Conservation (phyloP, 768 basidiomycete genomes). For the Coprinellus micaceus region DNA sequence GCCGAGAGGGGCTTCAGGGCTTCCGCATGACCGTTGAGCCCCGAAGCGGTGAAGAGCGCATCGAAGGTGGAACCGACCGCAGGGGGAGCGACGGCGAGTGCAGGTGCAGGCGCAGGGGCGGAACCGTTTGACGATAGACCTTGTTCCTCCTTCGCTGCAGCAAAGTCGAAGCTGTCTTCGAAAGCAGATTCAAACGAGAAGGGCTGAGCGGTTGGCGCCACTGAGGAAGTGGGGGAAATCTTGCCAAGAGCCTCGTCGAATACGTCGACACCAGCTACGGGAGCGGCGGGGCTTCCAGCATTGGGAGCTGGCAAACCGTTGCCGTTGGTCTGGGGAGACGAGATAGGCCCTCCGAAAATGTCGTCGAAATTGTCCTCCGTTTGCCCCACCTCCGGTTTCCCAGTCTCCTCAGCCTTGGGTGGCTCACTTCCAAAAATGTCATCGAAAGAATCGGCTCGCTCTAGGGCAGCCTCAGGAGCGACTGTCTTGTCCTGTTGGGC, state of each 20-base stretch:
- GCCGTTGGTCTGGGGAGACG: constrained; percentile 7
- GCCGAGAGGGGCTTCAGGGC: background rate
- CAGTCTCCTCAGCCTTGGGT: constrained; percentile 16
- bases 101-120: constrained; percentile 3
- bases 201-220: constrained; percentile 27
- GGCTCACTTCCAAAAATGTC: constrained; percentile 47
- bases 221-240: constrained; percentile 34
- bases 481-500: too few relatives aligned
- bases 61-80: constrained; percentile 22
- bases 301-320: background rate
- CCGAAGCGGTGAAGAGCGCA: constrained; percentile 14
- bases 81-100: constrained; percentile 1
- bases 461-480: background rate
- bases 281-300: too few relatives aligned
- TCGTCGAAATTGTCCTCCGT: constrained; percentile 19
- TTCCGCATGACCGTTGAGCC: constrained; percentile 1
- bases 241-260: constrained; percentile 76
- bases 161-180: constrained; percentile 62
- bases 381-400: constrained; percentile 5
- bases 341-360: constrained; percentile 6
- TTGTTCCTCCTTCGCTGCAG: constrained; percentile 27
- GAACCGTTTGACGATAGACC: too few relatives aligned
- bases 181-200: constrained; percentile 65
- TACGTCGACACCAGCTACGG: constrained; percentile 50
- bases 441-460: constrained; percentile 41